Evolutionary conservation across 441 rosid genomes (phyloP).

Genomic region (Populus hybrid): DNA sequence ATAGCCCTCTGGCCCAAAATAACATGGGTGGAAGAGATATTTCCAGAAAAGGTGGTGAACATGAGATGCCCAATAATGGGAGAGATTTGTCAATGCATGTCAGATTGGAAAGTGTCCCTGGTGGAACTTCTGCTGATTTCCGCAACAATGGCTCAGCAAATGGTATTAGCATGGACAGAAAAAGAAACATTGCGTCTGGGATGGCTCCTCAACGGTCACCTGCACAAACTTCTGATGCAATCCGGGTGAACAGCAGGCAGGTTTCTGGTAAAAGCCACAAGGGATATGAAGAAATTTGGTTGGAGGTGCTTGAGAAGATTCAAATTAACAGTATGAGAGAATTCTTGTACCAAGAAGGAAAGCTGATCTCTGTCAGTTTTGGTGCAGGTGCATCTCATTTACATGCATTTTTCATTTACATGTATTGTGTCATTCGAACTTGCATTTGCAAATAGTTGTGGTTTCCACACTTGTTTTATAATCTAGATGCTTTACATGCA

Average conservation of each 20-base stretch:
- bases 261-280: slow-evolving; percentile 34
- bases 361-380: slow-evolving; percentile 70
- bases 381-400: slow-evolving; percentile 66
- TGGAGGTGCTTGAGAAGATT: slow-evolving; percentile 71
- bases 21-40: slow-evolving; percentile 36
- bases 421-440: background rate
- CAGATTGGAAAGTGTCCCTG: slow-evolving; percentile 34
- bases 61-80: slow-evolving; percentile 20
- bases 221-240: slow-evolving; percentile 27
- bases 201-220: slow-evolving; percentile 39
- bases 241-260: slow-evolving; percentile 34
- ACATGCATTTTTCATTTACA: background rate
- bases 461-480: background rate
- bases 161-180: slow-evolving; percentile 29
- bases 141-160: slow-evolving; percentile 29
- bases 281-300: slow-evolving; percentile 79
- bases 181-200: slow-evolving; percentile 42
- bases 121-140: slow-evolving; percentile 34
- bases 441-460: background rate
- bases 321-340: slow-evolving; percentile 51
- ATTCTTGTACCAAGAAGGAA: slow-evolving; percentile 85
- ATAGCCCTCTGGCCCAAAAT: slow-evolving; percentile 50
- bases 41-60: slow-evolving; percentile 30
- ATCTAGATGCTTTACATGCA: background rate
- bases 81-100: slow-evolving; percentile 37